A percentile compares a stretch with the other conserved stretches of the same genome.
Conservation (phyloP, 495 filamentous ascomycete species). For the Lophium mytilinum region DNA sequence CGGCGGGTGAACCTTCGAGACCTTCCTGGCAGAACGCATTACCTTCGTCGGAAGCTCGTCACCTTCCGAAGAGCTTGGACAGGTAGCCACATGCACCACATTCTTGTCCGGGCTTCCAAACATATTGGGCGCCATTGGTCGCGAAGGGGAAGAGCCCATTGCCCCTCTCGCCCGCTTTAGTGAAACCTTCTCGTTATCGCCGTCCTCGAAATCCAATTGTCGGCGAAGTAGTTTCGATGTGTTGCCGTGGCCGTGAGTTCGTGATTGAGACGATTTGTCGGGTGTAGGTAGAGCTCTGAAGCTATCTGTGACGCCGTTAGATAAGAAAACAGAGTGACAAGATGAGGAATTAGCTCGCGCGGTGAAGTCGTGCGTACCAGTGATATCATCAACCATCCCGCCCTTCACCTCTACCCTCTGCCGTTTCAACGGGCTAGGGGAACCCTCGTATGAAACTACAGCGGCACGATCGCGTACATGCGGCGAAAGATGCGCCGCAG, state of each 20-base stretch:
- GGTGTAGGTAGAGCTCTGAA: not conserved
- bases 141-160: not conserved
- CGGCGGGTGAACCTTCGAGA: no score
- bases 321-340: not conserved
- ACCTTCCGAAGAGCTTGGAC: not conserved
- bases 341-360: no score
- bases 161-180: not conserved
- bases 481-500: constrained; percentile 11
- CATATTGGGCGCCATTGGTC: not conserved
- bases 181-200: not conserved
- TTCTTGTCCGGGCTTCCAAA: not conserved
- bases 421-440: constrained; percentile 3
- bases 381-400: no score
- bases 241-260: not conserved
- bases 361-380: no score
- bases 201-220: not conserved
- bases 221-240: not conserved
- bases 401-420: not conserved
- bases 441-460: constrained; percentile 21
- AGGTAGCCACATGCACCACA: not conserved
- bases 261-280: not conserved
- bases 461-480: constrained; percentile 26
- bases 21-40: no score
- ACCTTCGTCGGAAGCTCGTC: no score
- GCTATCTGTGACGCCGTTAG: not conserved